A percentile compares a stretch with the other conserved stretches of the same genome.
These are phyloP conservation scores for Pyracantha coccinea DNA, from an alignment of 331 rosid species.

Conservation along the genomic window DNA sequence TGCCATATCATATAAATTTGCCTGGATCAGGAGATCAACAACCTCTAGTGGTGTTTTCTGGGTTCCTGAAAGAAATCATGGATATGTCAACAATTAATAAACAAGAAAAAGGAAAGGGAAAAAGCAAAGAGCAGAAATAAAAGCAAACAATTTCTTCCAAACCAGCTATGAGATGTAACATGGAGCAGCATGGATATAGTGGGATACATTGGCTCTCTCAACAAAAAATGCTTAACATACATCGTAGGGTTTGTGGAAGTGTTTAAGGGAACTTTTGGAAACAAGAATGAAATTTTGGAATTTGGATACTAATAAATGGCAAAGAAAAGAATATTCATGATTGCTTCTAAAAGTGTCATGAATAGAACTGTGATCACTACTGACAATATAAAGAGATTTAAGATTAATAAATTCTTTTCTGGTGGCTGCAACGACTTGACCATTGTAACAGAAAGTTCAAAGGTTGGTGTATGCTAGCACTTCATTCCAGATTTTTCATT, in stretches of 20 bases:
- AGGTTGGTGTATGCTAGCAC: too few relatives aligned
- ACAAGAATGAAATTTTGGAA: neutral
- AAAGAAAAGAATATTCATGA: neutral
- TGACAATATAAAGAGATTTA: neutral
- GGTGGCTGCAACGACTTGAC: too few relatives aligned
- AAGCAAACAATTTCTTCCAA: neutral
- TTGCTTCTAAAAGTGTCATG: neutral
- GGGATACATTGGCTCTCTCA: neutral
- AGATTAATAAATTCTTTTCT: too few relatives aligned
- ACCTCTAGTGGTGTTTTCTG: slow-evolving; percentile 51
- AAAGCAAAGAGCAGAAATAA: neutral
- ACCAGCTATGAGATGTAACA: neutral
- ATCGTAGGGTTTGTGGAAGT: neutral
- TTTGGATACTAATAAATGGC: neutral
- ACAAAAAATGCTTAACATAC: neutral
- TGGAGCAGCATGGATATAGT: neutral
- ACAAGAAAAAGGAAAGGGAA: neutral
- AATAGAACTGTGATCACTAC: neutral
- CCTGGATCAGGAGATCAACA: slow-evolving; percentile 71
- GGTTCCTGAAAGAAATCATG: slow-evolving; percentile 33
- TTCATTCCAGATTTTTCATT: too few relatives aligned
- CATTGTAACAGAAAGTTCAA: too few relatives aligned
- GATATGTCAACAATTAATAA: neutral
- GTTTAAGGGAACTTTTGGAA: neutral
- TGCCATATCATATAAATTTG: slow-evolving; percentile 65